These are phyloP conservation scores for Phaeolepiota aurea DNA, from an alignment of 768 basidiomycete species.

Conservation along the genomic window DNA sequence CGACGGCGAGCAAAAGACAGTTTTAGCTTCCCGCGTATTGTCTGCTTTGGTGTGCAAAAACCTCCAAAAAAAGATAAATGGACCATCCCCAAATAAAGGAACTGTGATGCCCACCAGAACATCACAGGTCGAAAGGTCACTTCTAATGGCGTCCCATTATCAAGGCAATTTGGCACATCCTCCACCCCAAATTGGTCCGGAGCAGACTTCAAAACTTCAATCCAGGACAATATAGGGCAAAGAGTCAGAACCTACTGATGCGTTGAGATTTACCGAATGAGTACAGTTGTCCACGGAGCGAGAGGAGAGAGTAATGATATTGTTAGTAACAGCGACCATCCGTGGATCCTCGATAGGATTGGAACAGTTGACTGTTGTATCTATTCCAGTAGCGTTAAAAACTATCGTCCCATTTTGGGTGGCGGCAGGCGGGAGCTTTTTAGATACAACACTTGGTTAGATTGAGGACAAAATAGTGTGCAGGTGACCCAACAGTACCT, in stretches of 20 bases:
- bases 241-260: not conserved
- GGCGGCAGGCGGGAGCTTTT: not conserved
- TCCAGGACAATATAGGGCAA: not conserved
- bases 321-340: not conserved
- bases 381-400: not conserved
- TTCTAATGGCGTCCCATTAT: constrained; percentile 16
- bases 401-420: not conserved
- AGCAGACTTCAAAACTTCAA: not conserved
- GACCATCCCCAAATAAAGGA: constrained; percentile 5
- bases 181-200: not conserved
- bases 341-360: not conserved
- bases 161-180: not conserved
- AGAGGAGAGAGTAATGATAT: not conserved
- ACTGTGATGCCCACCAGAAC: constrained; percentile 48
- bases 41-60: constrained; percentile 28
- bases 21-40: constrained; percentile 29
- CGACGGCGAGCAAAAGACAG: constrained; percentile 50
- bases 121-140: constrained; percentile 45
- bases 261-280: not conserved
- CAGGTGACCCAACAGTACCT: too few species aligned
- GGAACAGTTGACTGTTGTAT: not conserved
- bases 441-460: too few species aligned
- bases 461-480: too few species aligned
- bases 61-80: constrained; percentile 12
- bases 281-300: not conserved